Base-by-base conservation (phyloP, 2,329 filamentous ascomycete species). In the Falciphora oryzae region DNA sequence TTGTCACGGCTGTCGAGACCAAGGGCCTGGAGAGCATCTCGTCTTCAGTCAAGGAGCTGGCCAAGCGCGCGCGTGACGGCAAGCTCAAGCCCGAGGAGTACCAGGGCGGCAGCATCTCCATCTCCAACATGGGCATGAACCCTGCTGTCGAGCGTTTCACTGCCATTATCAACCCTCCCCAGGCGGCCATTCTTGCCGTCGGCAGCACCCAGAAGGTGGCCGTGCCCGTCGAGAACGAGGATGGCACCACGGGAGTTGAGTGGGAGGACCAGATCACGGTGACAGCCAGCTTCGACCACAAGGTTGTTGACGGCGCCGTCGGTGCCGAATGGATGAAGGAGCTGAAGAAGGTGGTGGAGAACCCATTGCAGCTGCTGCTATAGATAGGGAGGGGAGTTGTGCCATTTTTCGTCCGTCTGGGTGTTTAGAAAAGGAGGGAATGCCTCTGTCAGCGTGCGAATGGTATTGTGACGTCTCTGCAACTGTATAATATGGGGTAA, bases 51-150 rank as follows among this genome's bases (percentile, higher is more conserved):
- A 98, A 98, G 85, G 93, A 97, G 75, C 91, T 99, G 65, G 93
- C 93, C 76, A 97, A 96, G 88, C 92, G 92, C 77, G 95, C 95
- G 68, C 88, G 93, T 67, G 95, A 98, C 72, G 91, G 92, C 81
- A 99, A 98, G 88, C 90, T 99, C 73, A 98, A 98, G 89, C 95
- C 95, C 61, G 94, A 99, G 79, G 93, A 99, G 81, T 99, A 96
- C 88, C 94, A 97, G 85, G 95, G 95, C 65, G 95, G 95, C 77
- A 96, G 92, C 77, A 97, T 99, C 81, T 97, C 94, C 78, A 98
- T 99, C 81, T 96, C 92, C 82, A 99, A 99, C 88, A 96, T 99
- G 95, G 95, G 95, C 79, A 99, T 99, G 95, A 99, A 99, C 86
- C 75, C 89, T 61, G 94, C 95, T 62, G 89, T 99, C 68, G 93